Evolutionary conservation across 2,329 filamentous ascomycete genomes (phyloP).

Genomic region (Alternaria infectoria): DNA sequence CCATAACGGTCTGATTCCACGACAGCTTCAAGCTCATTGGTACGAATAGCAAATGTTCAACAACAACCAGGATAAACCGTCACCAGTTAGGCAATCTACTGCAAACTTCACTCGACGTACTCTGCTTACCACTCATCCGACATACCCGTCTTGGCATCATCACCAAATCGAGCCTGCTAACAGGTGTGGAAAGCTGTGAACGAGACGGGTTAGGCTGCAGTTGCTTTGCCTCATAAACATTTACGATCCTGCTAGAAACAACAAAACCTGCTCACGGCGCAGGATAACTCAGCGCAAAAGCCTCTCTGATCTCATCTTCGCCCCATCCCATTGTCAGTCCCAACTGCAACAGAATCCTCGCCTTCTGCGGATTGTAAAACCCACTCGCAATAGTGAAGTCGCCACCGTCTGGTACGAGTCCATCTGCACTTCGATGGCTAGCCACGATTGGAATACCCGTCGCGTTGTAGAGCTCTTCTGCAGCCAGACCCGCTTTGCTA

Average conservation of each 20-base stretch:
- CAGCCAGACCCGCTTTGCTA: slow-evolving; percentile 35
- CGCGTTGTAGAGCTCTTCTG: slow-evolving; percentile 54
- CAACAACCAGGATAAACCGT: not conserved
- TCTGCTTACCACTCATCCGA: not conserved
- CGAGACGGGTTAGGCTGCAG: not conserved
- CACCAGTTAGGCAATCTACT: not conserved
- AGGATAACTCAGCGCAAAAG: slow-evolving; percentile 45
- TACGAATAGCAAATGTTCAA: not conserved
- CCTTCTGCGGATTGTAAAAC: slow-evolving; percentile 63
- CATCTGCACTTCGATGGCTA: slow-evolving; percentile 60
- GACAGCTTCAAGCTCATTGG: not conserved
- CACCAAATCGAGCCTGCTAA: not conserved
- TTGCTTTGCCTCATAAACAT: not conserved
- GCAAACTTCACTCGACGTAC: not conserved
- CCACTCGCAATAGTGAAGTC: slow-evolving; percentile 55
- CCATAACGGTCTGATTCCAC: not conserved
- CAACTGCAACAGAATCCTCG: slow-evolving; percentile 58
- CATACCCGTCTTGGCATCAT: not conserved
- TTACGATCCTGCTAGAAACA: not conserved
- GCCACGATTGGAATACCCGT: slow-evolving; percentile 59
- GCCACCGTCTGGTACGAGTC: slow-evolving; percentile 54
- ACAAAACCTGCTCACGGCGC: slow-evolving; percentile 9
- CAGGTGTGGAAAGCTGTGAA: not conserved
- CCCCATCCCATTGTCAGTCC: slow-evolving; percentile 38
- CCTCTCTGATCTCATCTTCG: slow-evolving; percentile 54